These are phyloP conservation scores for Acanthamoeba triangularis DNA, from an alignment of 208 protist genomes.

Conservation along the genomic window DNA sequence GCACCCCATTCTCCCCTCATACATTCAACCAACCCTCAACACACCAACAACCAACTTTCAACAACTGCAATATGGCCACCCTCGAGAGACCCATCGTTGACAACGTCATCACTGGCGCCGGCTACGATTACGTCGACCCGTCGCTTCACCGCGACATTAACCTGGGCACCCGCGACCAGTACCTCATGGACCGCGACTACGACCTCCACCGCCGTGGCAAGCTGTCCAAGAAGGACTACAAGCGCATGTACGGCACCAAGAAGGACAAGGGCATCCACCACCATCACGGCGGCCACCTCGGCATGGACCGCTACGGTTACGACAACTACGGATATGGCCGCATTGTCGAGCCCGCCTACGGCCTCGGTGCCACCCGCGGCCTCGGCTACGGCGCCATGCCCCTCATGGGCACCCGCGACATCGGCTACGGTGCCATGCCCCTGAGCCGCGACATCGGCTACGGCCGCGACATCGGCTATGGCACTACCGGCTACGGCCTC, in stretches of 20 bases:
- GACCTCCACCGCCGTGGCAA: slow-evolving; percentile 61
- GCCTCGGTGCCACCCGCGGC: not conserved
- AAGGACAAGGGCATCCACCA: not conserved
- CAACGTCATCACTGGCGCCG: not conserved
- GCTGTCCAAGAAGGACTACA: slow-evolving; percentile 69
- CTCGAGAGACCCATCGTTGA: slow-evolving; percentile 27
- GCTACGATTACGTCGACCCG: slow-evolving; percentile 56
- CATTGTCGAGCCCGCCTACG: not conserved
- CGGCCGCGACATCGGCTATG: not conserved
- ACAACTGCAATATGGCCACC: not conserved
- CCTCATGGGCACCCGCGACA: not conserved
- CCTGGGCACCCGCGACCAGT: slow-evolving; percentile 52
- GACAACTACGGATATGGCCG: slow-evolving; percentile 44
- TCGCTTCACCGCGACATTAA: slow-evolving; percentile 1
- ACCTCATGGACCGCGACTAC: slow-evolving; percentile 47
- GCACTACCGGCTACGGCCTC: not conserved
- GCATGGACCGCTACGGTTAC: slow-evolving; percentile 8
- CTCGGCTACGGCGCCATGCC: not conserved
- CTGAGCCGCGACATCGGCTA: slow-evolving; percentile 1
- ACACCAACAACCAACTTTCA: not conserved
- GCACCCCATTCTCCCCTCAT: not conserved
- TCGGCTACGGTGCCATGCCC: not conserved
- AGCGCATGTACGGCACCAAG: slow-evolving; percentile 37
- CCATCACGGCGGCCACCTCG: slow-evolving; percentile 26
- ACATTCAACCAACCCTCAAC: slow-evolving; percentile 1